Evolutionary conservation across 1,284 basidiomycete species (phyloP).

Genomic region (Microbotryum intermedium): DNA sequence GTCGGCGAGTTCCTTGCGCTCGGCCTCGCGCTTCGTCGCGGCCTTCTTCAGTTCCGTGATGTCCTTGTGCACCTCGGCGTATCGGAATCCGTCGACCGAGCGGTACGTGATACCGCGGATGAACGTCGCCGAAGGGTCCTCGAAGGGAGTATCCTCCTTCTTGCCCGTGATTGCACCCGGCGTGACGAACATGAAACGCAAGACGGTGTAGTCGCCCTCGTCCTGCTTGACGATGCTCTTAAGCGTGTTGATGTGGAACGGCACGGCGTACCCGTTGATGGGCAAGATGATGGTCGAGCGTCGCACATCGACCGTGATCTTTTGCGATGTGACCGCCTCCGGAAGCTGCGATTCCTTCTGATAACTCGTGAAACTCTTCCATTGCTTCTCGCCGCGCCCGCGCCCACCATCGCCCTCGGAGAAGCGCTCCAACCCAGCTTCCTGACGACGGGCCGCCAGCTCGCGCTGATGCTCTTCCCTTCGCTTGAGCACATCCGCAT

Average conservation of each 20-base stretch:
- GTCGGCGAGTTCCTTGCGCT: constrained; percentile 96
- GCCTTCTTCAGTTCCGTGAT: constrained; percentile 95
- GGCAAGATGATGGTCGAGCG: constrained; percentile 84
- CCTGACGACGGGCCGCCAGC: constrained; percentile 68
- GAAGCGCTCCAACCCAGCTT: constrained; percentile 73
- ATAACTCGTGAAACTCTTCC: constrained; percentile 96
- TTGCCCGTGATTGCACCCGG: constrained; percentile 96
- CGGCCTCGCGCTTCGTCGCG: constrained; percentile 91
- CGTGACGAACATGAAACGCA: constrained; percentile 97
- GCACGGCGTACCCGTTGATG: constrained; percentile 89
- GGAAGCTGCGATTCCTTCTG: constrained; percentile 87
- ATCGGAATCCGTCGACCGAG: constrained; percentile 77
- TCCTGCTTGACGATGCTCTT: constrained; percentile 98
- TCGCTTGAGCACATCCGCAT: constrained; percentile 57
- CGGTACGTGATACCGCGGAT: constrained; percentile 92
- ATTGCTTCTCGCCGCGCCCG: constrained; percentile 58
- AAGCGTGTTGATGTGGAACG: constrained; percentile 97
- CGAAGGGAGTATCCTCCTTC: constrained; percentile 98
- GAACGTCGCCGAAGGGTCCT: constrained; percentile 94
- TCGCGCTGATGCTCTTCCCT: constrained; percentile 84
- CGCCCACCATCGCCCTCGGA: constrained; percentile 62
- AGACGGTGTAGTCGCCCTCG: constrained; percentile 86
- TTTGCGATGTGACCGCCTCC: constrained; percentile 60
- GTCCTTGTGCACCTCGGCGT: constrained; percentile 78
- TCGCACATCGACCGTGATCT: constrained; percentile 86